phyloP scores from a whole-genome alignment of 805 yeast species.

The Kregervanrija fluxuum region DNA sequence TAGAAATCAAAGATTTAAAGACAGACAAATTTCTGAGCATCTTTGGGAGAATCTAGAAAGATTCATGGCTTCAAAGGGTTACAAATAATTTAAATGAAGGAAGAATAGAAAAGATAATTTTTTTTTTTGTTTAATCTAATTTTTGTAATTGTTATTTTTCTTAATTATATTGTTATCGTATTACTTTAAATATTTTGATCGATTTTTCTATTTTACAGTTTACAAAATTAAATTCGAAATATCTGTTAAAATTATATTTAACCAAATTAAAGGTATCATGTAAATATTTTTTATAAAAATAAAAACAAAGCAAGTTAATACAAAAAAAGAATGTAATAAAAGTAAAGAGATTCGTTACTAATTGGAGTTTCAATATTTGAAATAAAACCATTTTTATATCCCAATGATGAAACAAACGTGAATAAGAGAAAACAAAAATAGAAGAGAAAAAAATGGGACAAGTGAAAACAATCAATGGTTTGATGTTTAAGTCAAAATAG shows the following conservation, averaged over 20 bases:
- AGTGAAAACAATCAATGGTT: too few species aligned
- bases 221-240: not conserved
- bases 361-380: too few species aligned
- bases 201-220: too few species aligned
- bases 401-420: too few species aligned
- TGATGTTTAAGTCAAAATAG: too few species aligned
- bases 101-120: not conserved
- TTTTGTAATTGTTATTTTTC: not conserved
- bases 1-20: conserved; percentile 77
- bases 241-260: not conserved
- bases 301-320: not conserved
- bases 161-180: too few species aligned
- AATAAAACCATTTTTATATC: too few species aligned
- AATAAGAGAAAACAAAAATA: too few species aligned
- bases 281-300: not conserved
- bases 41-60: conserved; percentile 83
- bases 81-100: conserved; percentile 18
- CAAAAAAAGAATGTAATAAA: not conserved
- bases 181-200: not conserved
- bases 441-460: too few species aligned
- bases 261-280: not conserved
- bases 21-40: conserved; percentile 75
- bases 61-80: conserved; percentile 63
- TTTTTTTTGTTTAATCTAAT: not conserved
- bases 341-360: not conserved